phyloP scores from a whole-genome alignment of 208 protist genomes.

The Herpetomonas samuelpessoai region DNA sequence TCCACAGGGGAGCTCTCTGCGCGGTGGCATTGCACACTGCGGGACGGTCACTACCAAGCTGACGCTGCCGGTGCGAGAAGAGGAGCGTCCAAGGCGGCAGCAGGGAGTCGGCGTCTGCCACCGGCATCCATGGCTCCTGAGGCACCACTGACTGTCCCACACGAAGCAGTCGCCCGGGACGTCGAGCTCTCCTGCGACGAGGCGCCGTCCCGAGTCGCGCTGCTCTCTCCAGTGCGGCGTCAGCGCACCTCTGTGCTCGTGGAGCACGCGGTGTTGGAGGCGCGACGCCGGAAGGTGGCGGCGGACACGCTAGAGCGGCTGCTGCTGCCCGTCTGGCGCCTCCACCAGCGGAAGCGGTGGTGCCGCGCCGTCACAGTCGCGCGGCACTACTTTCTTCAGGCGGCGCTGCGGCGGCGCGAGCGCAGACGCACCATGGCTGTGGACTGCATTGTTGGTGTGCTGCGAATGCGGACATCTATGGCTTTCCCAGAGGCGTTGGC shows the following conservation, averaged over 20 bases:
- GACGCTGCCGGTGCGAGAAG: no score
- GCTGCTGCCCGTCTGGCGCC: slow-evolving; percentile 34
- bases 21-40: background rate
- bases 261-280: background rate
- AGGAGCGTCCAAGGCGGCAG: no score
- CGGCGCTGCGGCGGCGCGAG: slow-evolving; percentile 6
- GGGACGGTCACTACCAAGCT: background rate
- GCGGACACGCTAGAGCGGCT: slow-evolving; percentile 18
- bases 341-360: slow-evolving; percentile 18
- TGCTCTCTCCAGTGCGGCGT: background rate
- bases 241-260: background rate
- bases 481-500: slow-evolving; percentile 15
- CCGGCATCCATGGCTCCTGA: no score
- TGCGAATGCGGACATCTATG: slow-evolving; percentile 13
- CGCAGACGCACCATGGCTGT: slow-evolving; percentile 8
- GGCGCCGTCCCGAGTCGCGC: no score
- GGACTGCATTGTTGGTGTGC: slow-evolving; percentile 11
- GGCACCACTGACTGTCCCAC: no score
- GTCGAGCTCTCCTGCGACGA: no score
- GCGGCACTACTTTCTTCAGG: slow-evolving; percentile 11
- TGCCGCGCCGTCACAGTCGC: slow-evolving; percentile 8
- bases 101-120: no score
- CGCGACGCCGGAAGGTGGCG: slow-evolving; percentile 1
- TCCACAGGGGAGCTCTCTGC: background rate
- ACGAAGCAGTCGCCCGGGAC: no score